Conservation (phyloP, 108 stramenopile species). For the Cyclotella distinguenda region DNA sequence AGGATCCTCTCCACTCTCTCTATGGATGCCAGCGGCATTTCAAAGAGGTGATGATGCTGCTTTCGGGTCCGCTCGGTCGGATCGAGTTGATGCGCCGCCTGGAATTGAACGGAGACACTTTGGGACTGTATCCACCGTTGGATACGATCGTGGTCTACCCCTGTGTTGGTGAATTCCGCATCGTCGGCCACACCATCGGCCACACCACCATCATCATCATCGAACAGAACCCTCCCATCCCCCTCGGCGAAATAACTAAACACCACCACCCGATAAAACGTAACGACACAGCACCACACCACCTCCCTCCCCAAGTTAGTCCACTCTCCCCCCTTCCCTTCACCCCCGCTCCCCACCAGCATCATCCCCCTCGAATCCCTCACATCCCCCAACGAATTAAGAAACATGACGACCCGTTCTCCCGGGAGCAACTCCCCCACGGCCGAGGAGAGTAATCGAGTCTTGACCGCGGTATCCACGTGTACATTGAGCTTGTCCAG, state of each 20-base stretch:
- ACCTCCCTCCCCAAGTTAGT: conserved; percentile 7
- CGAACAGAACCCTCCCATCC: conserved; percentile 34
- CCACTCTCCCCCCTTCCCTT: neutral
- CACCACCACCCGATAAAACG: conserved; percentile 75
- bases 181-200: neutral
- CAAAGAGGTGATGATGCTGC: conserved; percentile 48
- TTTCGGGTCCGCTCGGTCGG: conserved; percentile 23
- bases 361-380: conserved; percentile 49
- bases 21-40: conserved; percentile 81
- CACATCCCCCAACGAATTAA: conserved; percentile 69
- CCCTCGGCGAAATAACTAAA: conserved; percentile 49
- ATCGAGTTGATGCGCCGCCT: conserved; percentile 21
- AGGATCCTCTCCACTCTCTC: conserved; percentile 77
- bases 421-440: conserved; percentile 61
- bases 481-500: conserved; percentile 28
- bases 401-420: conserved; percentile 81
- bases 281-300: conserved; percentile 86
- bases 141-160: conserved; percentile 1
- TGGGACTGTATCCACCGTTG: conserved; percentile 38
- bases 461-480: conserved; percentile 31
- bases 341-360: conserved; percentile 25
- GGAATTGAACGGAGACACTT: conserved; percentile 47
- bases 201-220: conserved; percentile 2
- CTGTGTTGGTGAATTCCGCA: neutral
- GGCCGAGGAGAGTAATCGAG: conserved; percentile 21